Base-by-base conservation (phyloP, 2,329 filamentous ascomycete genomes). In the Penicillium sp. region DNA sequence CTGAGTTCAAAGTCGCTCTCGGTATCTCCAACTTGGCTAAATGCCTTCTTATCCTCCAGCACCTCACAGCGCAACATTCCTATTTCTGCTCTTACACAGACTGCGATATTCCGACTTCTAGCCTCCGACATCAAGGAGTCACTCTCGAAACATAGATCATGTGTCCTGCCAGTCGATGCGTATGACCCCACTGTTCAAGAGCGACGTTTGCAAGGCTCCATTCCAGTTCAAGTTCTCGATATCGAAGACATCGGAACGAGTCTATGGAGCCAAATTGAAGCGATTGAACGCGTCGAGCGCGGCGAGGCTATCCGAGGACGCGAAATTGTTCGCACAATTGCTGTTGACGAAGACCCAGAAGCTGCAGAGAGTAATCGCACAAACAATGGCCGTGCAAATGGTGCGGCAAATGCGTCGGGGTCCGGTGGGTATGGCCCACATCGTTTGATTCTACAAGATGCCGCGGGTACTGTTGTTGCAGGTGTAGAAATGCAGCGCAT, bases 231-330 rank as follows among this genome's bases (percentile, higher is more conserved):
- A 72, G 83, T 97, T 1, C 76, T 96, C 1, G 92, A 95, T 64
- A 80, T 97, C 7, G 88, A 96, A 67, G 92, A 97, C 67, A 81
- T 97, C 18, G 83, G 87, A 2, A 81, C 83, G 48, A 91, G 88
- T 63, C 83, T 88, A 48, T 96, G 92, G 90, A 88, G 90, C 59
- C 91, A 97, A 72, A 83, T 96, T 31, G 91, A 97, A 71, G 85
- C 87, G 32, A 84, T 82, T 40, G 79, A 79, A 47, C 77, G 79
- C 8, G 69, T 82, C 3, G 80, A 83, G 62, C 74, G 76, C 11
- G 73, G 79, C 5, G 77, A 81, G 54, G 74, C 79, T 2, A 70
- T 78, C n/a, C 76, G 77, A 39, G 94, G 94, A 0, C 77, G 92
- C 9, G 89, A 97, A 70, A 85, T 99, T 29, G 85, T 97, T 16